phyloP scores from a whole-genome alignment of 1,284 basidiomycete genomes.

The Naganishia liquefaciens region DNA sequence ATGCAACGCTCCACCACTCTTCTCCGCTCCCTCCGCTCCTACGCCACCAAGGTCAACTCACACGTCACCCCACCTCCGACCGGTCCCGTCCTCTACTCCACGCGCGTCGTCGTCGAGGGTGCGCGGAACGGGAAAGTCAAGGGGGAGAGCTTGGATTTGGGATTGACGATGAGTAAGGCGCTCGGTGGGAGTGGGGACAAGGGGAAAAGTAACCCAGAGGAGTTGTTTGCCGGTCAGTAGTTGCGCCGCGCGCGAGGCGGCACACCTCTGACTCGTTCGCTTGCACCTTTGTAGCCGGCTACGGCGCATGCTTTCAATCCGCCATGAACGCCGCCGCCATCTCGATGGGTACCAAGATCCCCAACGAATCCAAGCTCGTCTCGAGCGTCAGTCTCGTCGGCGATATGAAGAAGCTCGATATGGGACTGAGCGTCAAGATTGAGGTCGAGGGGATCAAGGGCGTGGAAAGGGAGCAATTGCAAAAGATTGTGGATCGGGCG shows the following conservation, averaged over 20 bases:
- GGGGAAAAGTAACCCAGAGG: conserved; percentile 11
- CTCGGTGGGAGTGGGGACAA: conserved; percentile 8
- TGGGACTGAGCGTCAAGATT: conserved; percentile 16
- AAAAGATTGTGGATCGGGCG: conserved; percentile 22
- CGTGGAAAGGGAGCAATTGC: conserved; percentile 13
- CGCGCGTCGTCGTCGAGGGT: conserved; percentile 21
- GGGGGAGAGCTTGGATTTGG: conserved; percentile 14
- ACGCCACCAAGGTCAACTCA: conserved; percentile 16
- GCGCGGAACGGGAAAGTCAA: conserved; percentile 16
- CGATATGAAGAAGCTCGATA: conserved; percentile 26
- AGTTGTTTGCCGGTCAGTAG: conserved; percentile 23
- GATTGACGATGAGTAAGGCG: conserved; percentile 19
- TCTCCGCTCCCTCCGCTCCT: conserved; percentile 6
- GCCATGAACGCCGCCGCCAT: conserved; percentile 27
- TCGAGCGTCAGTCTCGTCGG: conserved; percentile 13
- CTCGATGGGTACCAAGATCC: conserved; percentile 22
- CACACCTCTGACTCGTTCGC: background rate
- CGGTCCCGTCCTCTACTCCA: conserved; percentile 14
- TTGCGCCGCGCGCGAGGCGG: background rate
- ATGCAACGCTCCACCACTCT: conserved; percentile 18
- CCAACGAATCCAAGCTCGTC: conserved; percentile 20
- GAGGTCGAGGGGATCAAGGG: conserved; percentile 21
- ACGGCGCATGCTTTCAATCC: conserved; percentile 26
- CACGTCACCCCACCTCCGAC: conserved; percentile 7
- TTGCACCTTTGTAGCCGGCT: conserved; percentile 6